These are phyloP conservation scores for Kluyveromyces aestuarii DNA, from an alignment of 805 yeast species.

Conservation along the genomic window DNA sequence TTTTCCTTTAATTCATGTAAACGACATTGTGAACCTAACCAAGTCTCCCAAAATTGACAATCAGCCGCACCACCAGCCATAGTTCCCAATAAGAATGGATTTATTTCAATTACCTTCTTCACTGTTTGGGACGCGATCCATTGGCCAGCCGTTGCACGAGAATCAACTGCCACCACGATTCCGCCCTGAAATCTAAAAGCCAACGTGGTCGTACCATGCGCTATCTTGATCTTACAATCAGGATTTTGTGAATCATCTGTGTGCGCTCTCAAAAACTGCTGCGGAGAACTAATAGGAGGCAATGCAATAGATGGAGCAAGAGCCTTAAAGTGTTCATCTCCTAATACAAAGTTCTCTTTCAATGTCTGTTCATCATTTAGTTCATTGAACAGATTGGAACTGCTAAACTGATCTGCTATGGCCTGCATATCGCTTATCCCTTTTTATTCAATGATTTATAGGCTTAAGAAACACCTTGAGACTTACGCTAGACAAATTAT, in stretches of 20 bases:
- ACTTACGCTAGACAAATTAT: background rate
- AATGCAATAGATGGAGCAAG: constrained; percentile 53
- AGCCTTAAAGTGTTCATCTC: constrained; percentile 22
- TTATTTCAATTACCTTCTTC: constrained; percentile 93
- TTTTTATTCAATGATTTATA: too few relatives aligned
- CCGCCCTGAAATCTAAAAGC: constrained; percentile 97
- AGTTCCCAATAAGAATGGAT: constrained; percentile 90
- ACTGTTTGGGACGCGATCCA: constrained; percentile 99
- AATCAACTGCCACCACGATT: constrained; percentile 91
- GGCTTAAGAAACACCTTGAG: background rate
- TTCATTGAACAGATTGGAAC: constrained; percentile 17
- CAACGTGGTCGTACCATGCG: constrained; percentile 98
- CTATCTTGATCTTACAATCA: constrained; percentile 90
- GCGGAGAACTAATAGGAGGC: constrained; percentile 83
- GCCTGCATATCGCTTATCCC: constrained; percentile 19
- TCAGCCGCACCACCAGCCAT: constrained; percentile 99
- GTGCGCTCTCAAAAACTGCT: constrained; percentile 93
- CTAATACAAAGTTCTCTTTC: constrained; percentile 29
- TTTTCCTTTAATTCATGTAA: constrained; percentile 90
- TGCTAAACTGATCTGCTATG: constrained; percentile 24
- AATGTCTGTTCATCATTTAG: constrained; percentile 26
- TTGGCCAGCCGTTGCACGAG: constrained; percentile 95
- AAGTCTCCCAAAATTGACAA: constrained; percentile 98
- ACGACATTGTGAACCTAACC: constrained; percentile 96
- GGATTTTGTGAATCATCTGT: constrained; percentile 92